Evolutionary conservation across 441 rosid genomes (phyloP), one percentile per base, ranked within the genome.

Genomic region (Erodium texanum): DNA sequence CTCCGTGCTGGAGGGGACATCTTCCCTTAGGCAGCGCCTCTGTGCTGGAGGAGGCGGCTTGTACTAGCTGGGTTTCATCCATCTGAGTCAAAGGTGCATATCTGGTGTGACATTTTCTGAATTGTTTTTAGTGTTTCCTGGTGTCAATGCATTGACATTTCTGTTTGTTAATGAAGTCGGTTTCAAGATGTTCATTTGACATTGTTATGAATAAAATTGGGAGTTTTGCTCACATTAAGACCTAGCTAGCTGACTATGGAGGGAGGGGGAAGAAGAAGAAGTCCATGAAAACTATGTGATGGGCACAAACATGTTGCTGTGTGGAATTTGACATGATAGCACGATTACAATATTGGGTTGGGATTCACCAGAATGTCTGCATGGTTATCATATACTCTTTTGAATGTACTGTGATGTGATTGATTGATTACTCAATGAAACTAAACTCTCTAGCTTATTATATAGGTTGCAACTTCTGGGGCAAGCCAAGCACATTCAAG

Each of bases 231-330:
- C n/a, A n/a, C n/a, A n/a, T n/a, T n/a, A n/a, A n/a, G n/a, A n/a
- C n/a, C n/a, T n/a, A n/a, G n/a, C n/a, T n/a, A n/a, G n/a, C n/a
- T n/a, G n/a, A n/a, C n/a, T n/a, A n/a, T 34, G 41, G 41, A 34
- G 41, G 41, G 41, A 34, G 29, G 29, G 3, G 41, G 41, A 34
- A 32, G 58, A 71, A 32, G 71, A 67, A 71, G 32, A 70, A 72
- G 82, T 71, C 75, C 62, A 29, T 65, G 63, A 29, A 68, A 65
- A 50, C 22, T 56, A 34, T 16, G 43, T 11, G 61, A 48, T n/a
- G 56, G 18, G 56, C 56, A 48, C 56, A 48, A 48, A 48, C 56
- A 48, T 48, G 56, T 48, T 48, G 56, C 9, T 48, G 18, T 48
- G 56, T 43, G 7, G 1, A 3, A 1, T 1, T 48, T 2, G 56